Conservation (phyloP, 352 stramenopile species). For the Pythium rishiriense region DNA sequence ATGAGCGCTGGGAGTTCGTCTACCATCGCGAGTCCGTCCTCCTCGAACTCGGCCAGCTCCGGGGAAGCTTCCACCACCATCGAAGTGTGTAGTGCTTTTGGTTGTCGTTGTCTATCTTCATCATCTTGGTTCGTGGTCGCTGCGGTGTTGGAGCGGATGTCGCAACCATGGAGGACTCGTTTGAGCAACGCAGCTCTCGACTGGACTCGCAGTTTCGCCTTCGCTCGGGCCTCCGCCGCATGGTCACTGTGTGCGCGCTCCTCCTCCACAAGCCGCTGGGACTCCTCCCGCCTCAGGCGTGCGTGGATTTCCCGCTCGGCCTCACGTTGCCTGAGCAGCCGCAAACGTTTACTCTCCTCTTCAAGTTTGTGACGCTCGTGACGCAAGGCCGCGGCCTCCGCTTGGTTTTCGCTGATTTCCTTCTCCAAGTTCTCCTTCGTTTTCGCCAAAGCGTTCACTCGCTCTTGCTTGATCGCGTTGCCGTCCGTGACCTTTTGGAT, state of each 20-base stretch:
- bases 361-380: conserved; percentile 48
- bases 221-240: conserved; percentile 45
- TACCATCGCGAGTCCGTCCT: conserved; percentile 38
- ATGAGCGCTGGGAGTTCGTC: background rate
- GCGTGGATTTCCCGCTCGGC: conserved; percentile 45
- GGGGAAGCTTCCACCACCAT: conserved; percentile 11
- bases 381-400: conserved; percentile 30
- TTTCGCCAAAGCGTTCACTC: conserved; percentile 11
- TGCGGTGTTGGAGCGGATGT: conserved; percentile 19
- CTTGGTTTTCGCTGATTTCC: conserved; percentile 37
- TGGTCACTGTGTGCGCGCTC: conserved; percentile 46
- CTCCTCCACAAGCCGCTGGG: conserved; percentile 46
- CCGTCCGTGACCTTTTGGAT: conserved; percentile 10
- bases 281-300: conserved; percentile 51
- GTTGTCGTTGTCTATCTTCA: background rate
- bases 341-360: conserved; percentile 41
- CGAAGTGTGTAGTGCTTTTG: conserved; percentile 8
- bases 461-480: conserved; percentile 20
- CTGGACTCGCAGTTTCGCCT: conserved; percentile 47
- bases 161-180: conserved; percentile 33
- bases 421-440: conserved; percentile 21
- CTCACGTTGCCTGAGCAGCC: conserved; percentile 43
- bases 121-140: conserved; percentile 20
- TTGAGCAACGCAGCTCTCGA: conserved; percentile 33
- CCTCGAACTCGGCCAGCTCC: conserved; percentile 63